A percentile compares a stretch with the other conserved stretches of the same genome.
Conservation (phyloP, 1,284 basidiomycete species). For the Papiliotrema nemorosa region DNA sequence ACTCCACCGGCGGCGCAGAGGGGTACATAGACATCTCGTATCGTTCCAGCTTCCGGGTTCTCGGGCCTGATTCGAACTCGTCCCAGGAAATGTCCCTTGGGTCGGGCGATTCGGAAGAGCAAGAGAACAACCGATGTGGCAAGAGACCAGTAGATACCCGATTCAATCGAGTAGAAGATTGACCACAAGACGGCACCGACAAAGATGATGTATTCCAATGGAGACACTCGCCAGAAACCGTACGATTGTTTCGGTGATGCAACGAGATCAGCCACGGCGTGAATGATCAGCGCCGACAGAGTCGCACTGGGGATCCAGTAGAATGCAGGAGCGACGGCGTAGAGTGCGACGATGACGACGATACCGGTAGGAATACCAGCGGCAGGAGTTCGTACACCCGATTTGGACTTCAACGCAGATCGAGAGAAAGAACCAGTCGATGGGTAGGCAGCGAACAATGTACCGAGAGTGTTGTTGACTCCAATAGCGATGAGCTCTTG, state of each 20-base stretch:
- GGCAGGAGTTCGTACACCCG: conserved; percentile 89
- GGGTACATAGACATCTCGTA: conserved; percentile 70
- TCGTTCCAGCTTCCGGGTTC: conserved; percentile 47
- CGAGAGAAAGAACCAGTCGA: conserved; percentile 98
- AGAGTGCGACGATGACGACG: conserved; percentile 88
- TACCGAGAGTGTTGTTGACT: conserved; percentile 67
- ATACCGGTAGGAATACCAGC: conserved; percentile 84
- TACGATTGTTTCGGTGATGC: conserved; percentile 83
- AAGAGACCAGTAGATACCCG: conserved; percentile 92
- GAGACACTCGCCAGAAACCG: conserved; percentile 89
- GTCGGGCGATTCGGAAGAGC: conserved; percentile 84
- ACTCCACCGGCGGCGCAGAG: conserved; percentile 56
- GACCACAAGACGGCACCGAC: conserved; percentile 76
- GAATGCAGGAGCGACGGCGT: conserved; percentile 87
- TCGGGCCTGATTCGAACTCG: conserved; percentile 58
- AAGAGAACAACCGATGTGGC: conserved; percentile 76
- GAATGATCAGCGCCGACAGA: conserved; percentile 91
- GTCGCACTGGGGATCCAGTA: conserved; percentile 58
- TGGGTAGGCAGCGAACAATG: conserved; percentile 86
- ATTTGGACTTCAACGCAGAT: conserved; percentile 91
- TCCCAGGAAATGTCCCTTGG: conserved; percentile 87
- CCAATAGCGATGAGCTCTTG: conserved; percentile 98
- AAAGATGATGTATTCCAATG: conserved; percentile 91
- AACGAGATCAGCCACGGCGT: conserved; percentile 89
- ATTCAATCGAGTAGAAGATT: conserved; percentile 82